Evolutionary conservation across 1,284 basidiomycete species (phyloP).

Genomic region (Tilletia horrida): DNA sequence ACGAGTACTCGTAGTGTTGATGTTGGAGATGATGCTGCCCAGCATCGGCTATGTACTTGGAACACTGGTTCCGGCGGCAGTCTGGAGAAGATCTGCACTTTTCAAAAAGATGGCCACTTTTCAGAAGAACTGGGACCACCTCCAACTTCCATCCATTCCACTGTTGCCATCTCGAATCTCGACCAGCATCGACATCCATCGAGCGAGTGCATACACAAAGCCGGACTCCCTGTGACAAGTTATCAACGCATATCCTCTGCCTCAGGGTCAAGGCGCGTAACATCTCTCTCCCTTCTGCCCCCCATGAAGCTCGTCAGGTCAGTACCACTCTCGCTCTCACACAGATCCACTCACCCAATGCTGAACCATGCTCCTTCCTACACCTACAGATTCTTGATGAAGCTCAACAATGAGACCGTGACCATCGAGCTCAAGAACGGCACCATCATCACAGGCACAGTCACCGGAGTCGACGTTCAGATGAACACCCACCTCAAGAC

Average conservation of each 20-base stretch:
- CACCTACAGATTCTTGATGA: constrained; percentile 84
- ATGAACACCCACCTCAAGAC: constrained; percentile 98
- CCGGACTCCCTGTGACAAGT: constrained; percentile 8
- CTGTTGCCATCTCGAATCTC: not conserved
- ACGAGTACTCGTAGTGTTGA: too few species aligned
- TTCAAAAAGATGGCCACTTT: too few species aligned
- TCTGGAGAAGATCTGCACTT: too few species aligned
- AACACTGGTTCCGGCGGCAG: too few species aligned
- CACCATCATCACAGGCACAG: constrained; percentile 89
- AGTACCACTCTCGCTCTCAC: constrained; percentile 14
- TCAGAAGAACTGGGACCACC: too few species aligned
- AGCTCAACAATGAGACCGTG: constrained; percentile 98
- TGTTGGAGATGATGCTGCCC: too few species aligned
- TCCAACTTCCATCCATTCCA: too few species aligned
- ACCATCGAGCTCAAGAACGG: constrained; percentile 98
- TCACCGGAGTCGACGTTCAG: constrained; percentile 63
- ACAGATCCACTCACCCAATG: not conserved
- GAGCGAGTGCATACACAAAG: not conserved
- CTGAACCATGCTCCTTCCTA: not conserved
- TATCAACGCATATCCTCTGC: not conserved
- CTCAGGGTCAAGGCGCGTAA: constrained; percentile 9
- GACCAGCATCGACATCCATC: not conserved
- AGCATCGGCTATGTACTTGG: too few species aligned
- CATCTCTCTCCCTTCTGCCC: constrained; percentile 7
- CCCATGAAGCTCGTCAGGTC: constrained; percentile 55